Evolutionary conservation across 768 basidiomycete genomes (phyloP), one percentile per base, ranked within the genome.

Genomic region (Flagelloscypha sp.): DNA sequence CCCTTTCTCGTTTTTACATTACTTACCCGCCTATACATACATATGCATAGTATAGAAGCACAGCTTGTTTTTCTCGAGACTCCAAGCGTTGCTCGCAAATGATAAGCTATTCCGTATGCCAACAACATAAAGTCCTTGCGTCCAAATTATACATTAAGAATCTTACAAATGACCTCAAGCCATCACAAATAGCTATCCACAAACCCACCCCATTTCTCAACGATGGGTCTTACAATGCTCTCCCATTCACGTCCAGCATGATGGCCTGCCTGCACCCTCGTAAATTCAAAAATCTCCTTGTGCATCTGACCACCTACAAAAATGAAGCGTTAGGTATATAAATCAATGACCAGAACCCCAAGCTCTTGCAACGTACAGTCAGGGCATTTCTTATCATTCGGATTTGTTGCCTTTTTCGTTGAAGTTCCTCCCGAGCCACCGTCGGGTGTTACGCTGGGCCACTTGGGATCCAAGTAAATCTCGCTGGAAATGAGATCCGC

Each of bases 201-300:
- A 53, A 84, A 89, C 18, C 41, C 61, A 2, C 80, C 86, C 86
- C 86, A 89, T 33, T 74, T 74, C 50, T 83, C 74, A 33, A 89
- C 72, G 5, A 87, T 74, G 27, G 82, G 82, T 43, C 73, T 75
- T 24, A 89, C 81, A 20, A 88, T 65, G 9, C 55, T 41, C 35
- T 85, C 79, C 79, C 81, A 88, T 55, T 88, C 87, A 42, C 63
- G 72, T 6, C 75, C 77, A 40, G 70, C 65, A 47, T 76, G 70
- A 21, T 38, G 52, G 1, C 82, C 83, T 7, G 49, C 54, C 24
- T 52, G 58, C 33, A 75, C 67, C 28, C 76, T 69, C 27, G 58
- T 57, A 48, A 90, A 85, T 24, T 79, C 60, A 51, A 90, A 90
- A 12, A 90, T 85, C 49, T 90, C 87, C 48, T 73, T 76, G 53